phyloP scores from a whole-genome alignment of 2,329 filamentous ascomycete species.

The Zelopaecilomyces penicillatus region DNA sequence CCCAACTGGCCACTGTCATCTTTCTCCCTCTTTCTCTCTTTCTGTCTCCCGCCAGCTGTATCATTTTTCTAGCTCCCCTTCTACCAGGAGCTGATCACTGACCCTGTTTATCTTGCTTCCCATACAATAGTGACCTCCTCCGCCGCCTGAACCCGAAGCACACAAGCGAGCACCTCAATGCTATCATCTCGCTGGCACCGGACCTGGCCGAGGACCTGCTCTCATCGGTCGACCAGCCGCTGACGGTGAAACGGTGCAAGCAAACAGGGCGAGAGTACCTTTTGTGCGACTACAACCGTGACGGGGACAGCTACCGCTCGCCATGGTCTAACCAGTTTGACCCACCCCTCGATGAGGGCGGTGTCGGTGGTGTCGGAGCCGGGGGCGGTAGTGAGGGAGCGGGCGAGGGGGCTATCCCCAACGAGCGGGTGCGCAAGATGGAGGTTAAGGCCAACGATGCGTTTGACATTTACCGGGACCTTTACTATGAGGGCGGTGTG shows the following conservation, averaged over 20 bases:
- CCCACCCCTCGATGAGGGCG: constrained; percentile 66
- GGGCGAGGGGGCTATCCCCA: constrained; percentile 76
- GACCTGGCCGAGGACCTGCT: constrained; percentile 95
- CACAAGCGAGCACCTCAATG: constrained; percentile 78
- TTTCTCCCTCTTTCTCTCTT: background rate
- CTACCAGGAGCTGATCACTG: background rate
- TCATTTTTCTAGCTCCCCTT: too few species aligned
- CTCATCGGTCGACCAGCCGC: constrained; percentile 92
- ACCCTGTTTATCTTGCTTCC: background rate
- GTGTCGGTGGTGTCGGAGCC: constrained; percentile 42
- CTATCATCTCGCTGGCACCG: constrained; percentile 80
- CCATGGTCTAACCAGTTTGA: constrained; percentile 99
- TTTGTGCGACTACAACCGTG: constrained; percentile 98
- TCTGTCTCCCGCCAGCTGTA: background rate
- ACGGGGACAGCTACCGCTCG: constrained; percentile 93
- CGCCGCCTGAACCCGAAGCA: constrained; percentile 93
- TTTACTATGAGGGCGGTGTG: constrained; percentile 95
- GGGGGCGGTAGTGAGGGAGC: constrained; percentile 47
- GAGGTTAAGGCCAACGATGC: constrained; percentile 91
- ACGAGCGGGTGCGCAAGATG: constrained; percentile 85
- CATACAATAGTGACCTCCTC: constrained; percentile 72
- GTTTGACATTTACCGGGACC: constrained; percentile 91
- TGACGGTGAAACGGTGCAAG: constrained; percentile 76
- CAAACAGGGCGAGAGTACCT: constrained; percentile 92
- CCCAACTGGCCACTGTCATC: constrained; percentile 7